These are phyloP conservation scores for Apiospora hydei DNA, from an alignment of 2,329 filamentous ascomycete species.

Conservation along the genomic window DNA sequence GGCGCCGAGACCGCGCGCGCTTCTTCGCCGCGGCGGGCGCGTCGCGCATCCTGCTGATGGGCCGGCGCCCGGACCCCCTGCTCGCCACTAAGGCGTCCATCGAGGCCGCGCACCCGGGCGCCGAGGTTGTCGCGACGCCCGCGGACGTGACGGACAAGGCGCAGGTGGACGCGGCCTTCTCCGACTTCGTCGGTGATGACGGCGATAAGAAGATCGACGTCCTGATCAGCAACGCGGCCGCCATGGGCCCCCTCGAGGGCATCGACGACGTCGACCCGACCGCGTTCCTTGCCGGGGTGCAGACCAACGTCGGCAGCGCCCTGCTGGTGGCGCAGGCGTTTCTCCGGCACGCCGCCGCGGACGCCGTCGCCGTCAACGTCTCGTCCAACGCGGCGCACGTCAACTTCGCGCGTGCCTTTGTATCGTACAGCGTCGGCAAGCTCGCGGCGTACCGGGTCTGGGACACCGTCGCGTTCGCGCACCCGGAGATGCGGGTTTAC, in stretches of 20 bases:
- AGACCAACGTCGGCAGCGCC: conserved; percentile 44
- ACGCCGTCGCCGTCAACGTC: conserved; percentile 46
- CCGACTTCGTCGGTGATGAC: conserved; percentile 34
- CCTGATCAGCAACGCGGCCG: conserved; percentile 48
- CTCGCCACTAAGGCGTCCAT: conserved; percentile 46
- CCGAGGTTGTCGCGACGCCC: conserved; percentile 42
- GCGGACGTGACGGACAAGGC: conserved; percentile 42
- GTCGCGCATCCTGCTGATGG: conserved; percentile 51
- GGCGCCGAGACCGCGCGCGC: conserved; percentile 51
- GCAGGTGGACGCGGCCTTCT: conserved; percentile 44
- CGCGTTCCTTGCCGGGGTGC: conserved; percentile 44
- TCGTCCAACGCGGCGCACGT: conserved; percentile 45
- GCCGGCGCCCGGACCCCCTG: conserved; percentile 46
- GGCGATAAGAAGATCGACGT: conserved; percentile 45
- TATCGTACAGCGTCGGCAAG: conserved; percentile 52
- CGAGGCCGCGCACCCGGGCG: conserved; percentile 42
- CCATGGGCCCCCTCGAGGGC: conserved; percentile 38
- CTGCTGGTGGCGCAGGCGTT: conserved; percentile 45
- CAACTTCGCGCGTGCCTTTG: conserved; percentile 37
- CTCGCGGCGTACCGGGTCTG: conserved; percentile 49
- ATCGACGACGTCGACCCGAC: conserved; percentile 40
- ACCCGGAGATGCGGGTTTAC: conserved; percentile 47
- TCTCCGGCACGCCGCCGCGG: conserved; percentile 38
- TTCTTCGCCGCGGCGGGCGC: conserved; percentile 54
- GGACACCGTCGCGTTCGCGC: conserved; percentile 50